Percentiles rank a stretch among this genome's conserved stretches.
phyloP scores from a whole-genome alignment of 805 yeast species.

The Candida broadrunensis region DNA sequence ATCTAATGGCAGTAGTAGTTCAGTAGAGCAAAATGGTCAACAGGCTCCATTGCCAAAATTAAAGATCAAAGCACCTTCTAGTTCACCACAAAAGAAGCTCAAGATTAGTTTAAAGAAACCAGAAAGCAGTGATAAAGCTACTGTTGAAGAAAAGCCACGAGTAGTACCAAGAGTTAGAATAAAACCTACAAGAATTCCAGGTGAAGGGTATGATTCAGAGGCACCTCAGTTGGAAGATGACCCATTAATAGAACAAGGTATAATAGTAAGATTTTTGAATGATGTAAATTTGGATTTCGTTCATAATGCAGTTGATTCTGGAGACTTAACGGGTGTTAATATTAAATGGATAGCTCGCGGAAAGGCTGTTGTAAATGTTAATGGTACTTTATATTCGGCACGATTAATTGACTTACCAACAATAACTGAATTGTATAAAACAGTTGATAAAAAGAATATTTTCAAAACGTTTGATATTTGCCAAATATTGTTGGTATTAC shows the following conservation, averaged over 20 bases:
- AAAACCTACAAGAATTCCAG: constrained; percentile 69
- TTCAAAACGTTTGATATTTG: constrained; percentile 83
- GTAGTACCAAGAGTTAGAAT: constrained; percentile 46
- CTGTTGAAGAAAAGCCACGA: constrained; percentile 6
- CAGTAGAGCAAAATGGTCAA: constrained; percentile 1
- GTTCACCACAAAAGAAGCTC: constrained; percentile 14
- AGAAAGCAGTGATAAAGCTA: not conserved
- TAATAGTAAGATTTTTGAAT: constrained; percentile 70
- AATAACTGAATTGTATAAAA: constrained; percentile 79
- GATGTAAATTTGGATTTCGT: constrained; percentile 71
- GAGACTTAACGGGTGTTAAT: constrained; percentile 68
- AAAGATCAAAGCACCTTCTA: constrained; percentile 20
- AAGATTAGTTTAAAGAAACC: constrained; percentile 13
- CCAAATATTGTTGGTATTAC: constrained; percentile 79
- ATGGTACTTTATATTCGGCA: constrained; percentile 72
- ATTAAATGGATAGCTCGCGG: constrained; percentile 82
- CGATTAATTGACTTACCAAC: constrained; percentile 89
- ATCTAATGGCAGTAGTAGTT: not conserved
- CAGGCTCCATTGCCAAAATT: constrained; percentile 6
- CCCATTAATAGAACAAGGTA: constrained; percentile 85
- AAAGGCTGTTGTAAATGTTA: constrained; percentile 73
- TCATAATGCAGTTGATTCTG: constrained; percentile 70
- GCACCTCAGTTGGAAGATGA: constrained; percentile 96
- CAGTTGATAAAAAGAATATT: constrained; percentile 84
- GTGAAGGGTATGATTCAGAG: constrained; percentile 95